Base-by-base conservation (phyloP, 768 basidiomycete species). In the Coprinopsis sp. region DNA sequence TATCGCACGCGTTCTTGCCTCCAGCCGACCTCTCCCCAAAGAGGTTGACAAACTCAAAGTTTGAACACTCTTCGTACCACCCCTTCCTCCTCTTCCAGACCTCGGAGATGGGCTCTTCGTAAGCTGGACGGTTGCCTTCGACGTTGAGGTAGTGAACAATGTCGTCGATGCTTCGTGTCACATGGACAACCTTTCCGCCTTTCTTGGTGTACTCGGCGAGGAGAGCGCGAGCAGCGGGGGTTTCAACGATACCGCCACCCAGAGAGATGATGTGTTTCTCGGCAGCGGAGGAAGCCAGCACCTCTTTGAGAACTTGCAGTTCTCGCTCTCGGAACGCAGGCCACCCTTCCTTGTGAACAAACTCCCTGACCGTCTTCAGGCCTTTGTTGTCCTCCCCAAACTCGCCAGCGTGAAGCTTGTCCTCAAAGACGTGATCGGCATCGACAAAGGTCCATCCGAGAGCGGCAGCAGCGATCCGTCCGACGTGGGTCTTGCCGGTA, bases 191-290 rank as follows among this genome's bases (percentile, higher is more conserved):
- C 5, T 82, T 79, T 3, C 89, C 88, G 22, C 69, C 70, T 16
- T 61, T 70, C 25, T 64, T 66, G 24, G 72, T 73, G 61, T 89
- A 93, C 14, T 72, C 64, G 62, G 82, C 76, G 49, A 99, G 71
- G 3, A 89, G 58, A 14, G 86, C 71, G 24, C 94, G 73, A 11
- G 91, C 87, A 33, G 71, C 76, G 1, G 82, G 74, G 0, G 82
- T 88, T 66, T 99, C 95, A 24, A 98, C 91, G 47, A 98, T 82
- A 1, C 95, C 95, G 3, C 96, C 96, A 3, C 96, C 95, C 16
- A 96, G 81, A 53, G 88, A 91, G 62, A 98, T 79, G 44, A 97
- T 74, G 63, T 91, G 82, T 0, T 72, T 69, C 14, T 73, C 74
- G 4, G 74, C 67, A 33, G 74, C 78, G 71, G 11, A 72, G 68